Percentiles rank a stretch among this genome's conserved stretches.
phyloP scores from a whole-genome alignment of 2,329 filamentous ascomycete species.

The Didymella pomorum region DNA sequence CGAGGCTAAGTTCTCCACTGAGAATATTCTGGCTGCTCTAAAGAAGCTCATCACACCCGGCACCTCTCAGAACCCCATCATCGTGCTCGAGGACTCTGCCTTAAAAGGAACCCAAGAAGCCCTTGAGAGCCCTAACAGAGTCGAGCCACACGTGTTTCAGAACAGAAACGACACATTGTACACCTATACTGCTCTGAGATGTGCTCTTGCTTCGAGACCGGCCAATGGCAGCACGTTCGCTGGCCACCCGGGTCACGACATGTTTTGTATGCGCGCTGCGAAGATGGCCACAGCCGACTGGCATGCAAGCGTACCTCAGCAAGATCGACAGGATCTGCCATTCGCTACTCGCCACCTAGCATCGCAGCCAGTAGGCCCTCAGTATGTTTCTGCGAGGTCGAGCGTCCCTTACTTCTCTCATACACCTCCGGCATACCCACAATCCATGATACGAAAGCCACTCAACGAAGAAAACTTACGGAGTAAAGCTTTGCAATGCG shows the following conservation, averaged over 20 bases:
- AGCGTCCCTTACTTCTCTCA: not conserved
- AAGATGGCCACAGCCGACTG: constrained; percentile 6
- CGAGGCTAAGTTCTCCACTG: not conserved
- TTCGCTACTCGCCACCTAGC: not conserved
- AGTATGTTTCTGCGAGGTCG: not conserved
- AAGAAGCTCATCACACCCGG: constrained; percentile 15
- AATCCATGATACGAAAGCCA: not conserved
- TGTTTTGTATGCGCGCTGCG: constrained; percentile 27
- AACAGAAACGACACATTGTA: constrained; percentile 22
- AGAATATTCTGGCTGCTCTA: not conserved
- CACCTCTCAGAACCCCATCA: constrained; percentile 36
- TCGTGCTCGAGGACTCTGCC: constrained; percentile 29
- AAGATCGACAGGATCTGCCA: not conserved
- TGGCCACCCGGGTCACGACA: constrained; percentile 27
- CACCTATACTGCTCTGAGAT: constrained; percentile 15
- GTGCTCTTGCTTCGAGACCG: constrained; percentile 15
- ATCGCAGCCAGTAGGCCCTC: not conserved
- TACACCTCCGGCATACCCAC: not conserved
- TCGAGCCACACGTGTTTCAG: constrained; percentile 24
- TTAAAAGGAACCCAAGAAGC: constrained; percentile 2
- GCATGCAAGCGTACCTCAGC: not conserved
- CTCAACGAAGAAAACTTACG: constrained; percentile 26
- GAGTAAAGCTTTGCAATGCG: constrained; percentile 25
- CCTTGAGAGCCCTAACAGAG: not conserved
- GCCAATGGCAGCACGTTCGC: constrained; percentile 22